Base-by-base conservation (phyloP, 805 yeast genomes). In the Candida michaelii region DNA sequence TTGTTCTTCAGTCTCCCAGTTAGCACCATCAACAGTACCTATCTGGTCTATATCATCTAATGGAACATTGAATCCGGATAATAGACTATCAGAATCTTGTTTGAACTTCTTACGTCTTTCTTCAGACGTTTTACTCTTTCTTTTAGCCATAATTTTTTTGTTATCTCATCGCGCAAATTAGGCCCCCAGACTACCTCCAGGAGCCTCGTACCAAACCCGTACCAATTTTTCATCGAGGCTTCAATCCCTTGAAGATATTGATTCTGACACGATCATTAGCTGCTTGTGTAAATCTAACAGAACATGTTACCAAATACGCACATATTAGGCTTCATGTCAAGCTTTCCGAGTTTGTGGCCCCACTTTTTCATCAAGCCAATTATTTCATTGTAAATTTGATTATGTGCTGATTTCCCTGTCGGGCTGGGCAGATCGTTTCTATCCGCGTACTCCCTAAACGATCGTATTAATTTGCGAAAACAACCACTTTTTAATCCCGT, bases 1-100 rank as follows among this genome's bases (percentile, higher is more conserved):
- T 54, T 82, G 86, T 53, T 87, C 95, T 45, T 77, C 83, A 43
- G 83, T 76, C n/a, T 82, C 88, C 84, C 83, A 80, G 16, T 36
- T 41, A 8, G 45, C 34, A 23, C 42, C 44, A 12, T 27, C 34
- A 5, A 32, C 36, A 3, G 29, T n/a, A 5, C 42, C 37, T 8
- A 32, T 30, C 4, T 29, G 36, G 30, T 40, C 31, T 13, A 33
- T 18, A 33, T 33, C 38, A 11, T 24, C 34, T 30, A 30, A 23
- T 13, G 32, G 36, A 27, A 14, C 27, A 51, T 73, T 72, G 6
- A 70, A 45, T 0, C 76, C 74, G 13, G 62, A 37, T 3, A 61
- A 48, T 15, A 74, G 62, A 1, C 66, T 58, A 48, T 77, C 80
- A 47, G 69, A 71, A 8, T 64, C 71, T 44, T 66, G 61, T 40